Conservation (phyloP, 106 monocot species). For the Acorus calamus region DNA sequence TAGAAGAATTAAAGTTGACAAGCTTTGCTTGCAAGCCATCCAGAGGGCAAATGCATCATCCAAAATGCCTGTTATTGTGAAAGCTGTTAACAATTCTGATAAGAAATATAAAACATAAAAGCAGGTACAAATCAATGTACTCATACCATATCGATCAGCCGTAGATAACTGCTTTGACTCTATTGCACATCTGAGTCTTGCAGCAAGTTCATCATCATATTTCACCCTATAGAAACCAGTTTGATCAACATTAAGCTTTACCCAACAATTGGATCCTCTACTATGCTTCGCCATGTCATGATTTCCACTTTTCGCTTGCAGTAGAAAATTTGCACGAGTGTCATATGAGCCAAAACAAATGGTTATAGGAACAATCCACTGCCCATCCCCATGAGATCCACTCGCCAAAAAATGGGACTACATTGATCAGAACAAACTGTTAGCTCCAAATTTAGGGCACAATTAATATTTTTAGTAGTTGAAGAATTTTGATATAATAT, state of each 20-base stretch:
- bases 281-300: slow-evolving; percentile 36
- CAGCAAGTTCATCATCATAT: slow-evolving; percentile 72
- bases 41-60: slow-evolving; percentile 79
- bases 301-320: slow-evolving; percentile 52
- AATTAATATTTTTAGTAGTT: too few species aligned
- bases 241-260: slow-evolving; percentile 84
- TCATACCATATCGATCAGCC: slow-evolving; percentile 82
- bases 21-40: slow-evolving; percentile 61
- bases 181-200: slow-evolving; percentile 61
- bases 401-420: slow-evolving; percentile 85
- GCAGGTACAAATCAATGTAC: neutral
- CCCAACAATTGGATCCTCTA: slow-evolving; percentile 33
- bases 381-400: slow-evolving; percentile 62
- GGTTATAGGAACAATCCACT: slow-evolving; percentile 91
- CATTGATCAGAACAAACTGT: slow-evolving; percentile 8
- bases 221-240: slow-evolving; percentile 94
- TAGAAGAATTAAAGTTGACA: slow-evolving; percentile 68
- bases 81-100: neutral
- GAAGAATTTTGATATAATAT: too few species aligned
- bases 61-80: slow-evolving; percentile 43
- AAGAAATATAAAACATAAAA: neutral
- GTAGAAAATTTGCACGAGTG: slow-evolving; percentile 44
- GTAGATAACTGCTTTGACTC: slow-evolving; percentile 53
- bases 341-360: slow-evolving; percentile 58
- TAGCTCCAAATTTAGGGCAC: too few species aligned